Evolutionary conservation across 345 rosid genomes (phyloP), one percentile per base, ranked within the genome.

Genomic region (Heritiera fomes): DNA sequence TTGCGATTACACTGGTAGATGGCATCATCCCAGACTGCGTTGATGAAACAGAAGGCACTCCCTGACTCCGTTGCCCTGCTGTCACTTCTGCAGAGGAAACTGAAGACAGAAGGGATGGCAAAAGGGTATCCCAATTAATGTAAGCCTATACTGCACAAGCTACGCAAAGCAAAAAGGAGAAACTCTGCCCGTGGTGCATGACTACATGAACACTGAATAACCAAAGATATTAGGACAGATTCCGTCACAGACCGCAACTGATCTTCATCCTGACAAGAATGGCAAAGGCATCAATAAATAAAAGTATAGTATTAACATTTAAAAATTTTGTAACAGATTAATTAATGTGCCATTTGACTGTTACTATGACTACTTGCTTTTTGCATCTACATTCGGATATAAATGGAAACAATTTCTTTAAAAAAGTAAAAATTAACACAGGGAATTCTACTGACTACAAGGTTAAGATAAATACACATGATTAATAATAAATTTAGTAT

Each of bases 171-270:
- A 90, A 94, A 96, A 73, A 96, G 97, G 73, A 96, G 91, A 85
- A 96, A 96, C 67, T 94, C 98, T 9, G 99, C 94, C 52, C 94
- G 83, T 18, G 98, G 98, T 59, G 90, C 98, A 84, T 96, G 99
- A 80, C 83, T 82, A 81, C 97, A 88, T n/a, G n/a, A n/a, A 72
- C 95, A 94, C 82, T 85, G 92, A 80, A 89, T 83, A 76, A 92
- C 98, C 85, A 92, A 79, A 80, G 91, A 85, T 86, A 92, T 91
- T 81, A 94, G 86, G 69, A 92, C 90, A 45, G 95, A 86, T 79
- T 96, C 99, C 2, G 98, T 89, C 68, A 90, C 92, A 58, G 90
- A 80, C 74, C 90, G 94, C 87, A 94, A 38, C 60, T 96, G 99
- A 59, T 94, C 98, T 80, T 91, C 95, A 40, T 94, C 98, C 99